Percentiles rank a stretch among this genome's conserved stretches.
phyloP scores from a whole-genome alignment of 2,329 filamentous ascomycete genomes.

The Cryphonectria carpinicola region DNA sequence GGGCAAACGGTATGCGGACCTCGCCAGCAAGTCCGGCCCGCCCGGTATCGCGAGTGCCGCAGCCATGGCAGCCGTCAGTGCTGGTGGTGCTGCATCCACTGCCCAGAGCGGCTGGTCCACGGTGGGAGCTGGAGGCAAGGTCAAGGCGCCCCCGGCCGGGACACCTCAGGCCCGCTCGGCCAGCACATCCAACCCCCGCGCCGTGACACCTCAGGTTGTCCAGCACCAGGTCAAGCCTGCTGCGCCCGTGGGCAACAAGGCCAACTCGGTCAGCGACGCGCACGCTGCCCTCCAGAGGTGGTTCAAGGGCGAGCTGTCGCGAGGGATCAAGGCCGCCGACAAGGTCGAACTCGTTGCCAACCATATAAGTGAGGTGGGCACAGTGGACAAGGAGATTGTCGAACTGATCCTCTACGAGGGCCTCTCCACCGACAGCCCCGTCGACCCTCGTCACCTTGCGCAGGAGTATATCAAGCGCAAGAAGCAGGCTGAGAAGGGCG shows the following conservation, averaged over 20 bases:
- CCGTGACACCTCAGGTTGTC: constrained; percentile 10
- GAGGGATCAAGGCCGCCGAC: constrained; percentile 63
- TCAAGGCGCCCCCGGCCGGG: constrained; percentile 69
- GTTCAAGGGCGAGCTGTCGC: constrained; percentile 77
- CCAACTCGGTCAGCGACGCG: constrained; percentile 54
- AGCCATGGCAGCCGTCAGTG: constrained; percentile 37
- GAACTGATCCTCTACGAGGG: constrained; percentile 83
- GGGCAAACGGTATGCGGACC: constrained; percentile 91
- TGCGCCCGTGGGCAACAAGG: constrained; percentile 44
- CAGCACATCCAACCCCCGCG: constrained; percentile 42
- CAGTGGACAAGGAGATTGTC: constrained; percentile 23
- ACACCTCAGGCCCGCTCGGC: constrained; percentile 52
- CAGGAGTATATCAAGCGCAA: constrained; percentile 93
- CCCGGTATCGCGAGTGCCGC: constrained; percentile 42
- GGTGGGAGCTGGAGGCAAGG: constrained; percentile 90
- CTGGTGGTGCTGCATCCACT: constrained; percentile 25
- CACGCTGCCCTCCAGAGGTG: constrained; percentile 95
- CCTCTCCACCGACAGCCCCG: constrained; percentile 83
- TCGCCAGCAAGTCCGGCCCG: constrained; percentile 73
- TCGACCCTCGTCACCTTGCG: constrained; percentile 91
- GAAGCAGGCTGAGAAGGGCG: constrained; percentile 89
- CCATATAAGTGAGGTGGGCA: constrained; percentile 67
- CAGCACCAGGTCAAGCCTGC: constrained; percentile 43
- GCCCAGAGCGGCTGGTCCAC: constrained; percentile 80
- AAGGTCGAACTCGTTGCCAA: constrained; percentile 80